phyloP scores from a whole-genome alignment of 371 early-diverging fungal species.

The Coemansia sp. region DNA sequence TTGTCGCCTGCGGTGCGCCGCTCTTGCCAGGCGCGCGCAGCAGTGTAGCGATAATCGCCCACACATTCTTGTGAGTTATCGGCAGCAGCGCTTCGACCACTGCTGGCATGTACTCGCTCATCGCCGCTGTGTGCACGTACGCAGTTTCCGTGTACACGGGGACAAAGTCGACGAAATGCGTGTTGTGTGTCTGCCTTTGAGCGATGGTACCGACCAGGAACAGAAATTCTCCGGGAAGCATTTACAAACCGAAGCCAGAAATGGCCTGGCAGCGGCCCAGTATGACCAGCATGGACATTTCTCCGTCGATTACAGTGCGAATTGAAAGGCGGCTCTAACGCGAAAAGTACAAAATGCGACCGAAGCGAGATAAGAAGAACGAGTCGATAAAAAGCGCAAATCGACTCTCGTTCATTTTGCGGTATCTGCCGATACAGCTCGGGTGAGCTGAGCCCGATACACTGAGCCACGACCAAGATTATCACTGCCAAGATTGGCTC shows the following conservation, averaged over 20 bases:
- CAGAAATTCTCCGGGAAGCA: constrained; percentile 32
- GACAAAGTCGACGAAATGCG: constrained; percentile 39
- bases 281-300: constrained; percentile 47
- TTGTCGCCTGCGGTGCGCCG: constrained; percentile 20
- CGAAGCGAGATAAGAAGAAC: too few species aligned
- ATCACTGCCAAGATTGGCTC: too few species aligned
- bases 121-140: constrained; percentile 20
- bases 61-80: constrained; percentile 11
- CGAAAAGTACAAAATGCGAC: neutral
- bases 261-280: constrained; percentile 43
- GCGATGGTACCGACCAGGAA: constrained; percentile 30
- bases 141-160: neutral
- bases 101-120: constrained; percentile 26
- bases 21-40: constrained; percentile 42
- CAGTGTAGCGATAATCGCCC: constrained; percentile 45
- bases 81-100: constrained; percentile 6
- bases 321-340: neutral
- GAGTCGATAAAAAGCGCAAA: too few species aligned
- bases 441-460: too few species aligned
- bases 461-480: too few species aligned
- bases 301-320: neutral
- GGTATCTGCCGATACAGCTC: too few species aligned
- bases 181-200: constrained; percentile 29
- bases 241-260: constrained; percentile 38
- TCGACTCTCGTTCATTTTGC: too few species aligned